Percentiles rank a stretch among this genome's conserved stretches.
These are phyloP conservation scores for Botrytis fabae DNA, from an alignment of 2,329 filamentous ascomycete genomes.

Conservation along the genomic window DNA sequence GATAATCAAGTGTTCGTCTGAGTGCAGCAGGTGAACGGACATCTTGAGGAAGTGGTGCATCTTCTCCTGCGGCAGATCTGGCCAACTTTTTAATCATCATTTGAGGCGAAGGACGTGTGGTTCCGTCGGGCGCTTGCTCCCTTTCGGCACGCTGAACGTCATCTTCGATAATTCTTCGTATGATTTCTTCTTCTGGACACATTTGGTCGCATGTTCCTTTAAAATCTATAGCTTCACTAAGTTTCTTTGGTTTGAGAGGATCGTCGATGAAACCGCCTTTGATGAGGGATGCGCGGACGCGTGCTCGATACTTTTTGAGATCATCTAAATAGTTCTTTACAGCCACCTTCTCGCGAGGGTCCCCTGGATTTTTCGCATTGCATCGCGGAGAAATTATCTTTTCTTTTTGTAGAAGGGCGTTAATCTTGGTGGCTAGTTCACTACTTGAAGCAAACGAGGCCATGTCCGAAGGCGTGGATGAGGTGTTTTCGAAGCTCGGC, in stretches of 20 bases:
- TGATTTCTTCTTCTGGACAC: conserved; percentile 67
- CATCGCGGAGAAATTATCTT: conserved; percentile 36
- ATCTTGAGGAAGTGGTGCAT: conserved; percentile 67
- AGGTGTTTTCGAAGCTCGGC: neutral
- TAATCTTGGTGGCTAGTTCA: conserved; percentile 50
- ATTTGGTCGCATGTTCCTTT: conserved; percentile 69
- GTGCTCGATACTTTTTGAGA: conserved; percentile 58
- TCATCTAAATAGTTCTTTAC: conserved; percentile 57
- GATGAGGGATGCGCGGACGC: conserved; percentile 58
- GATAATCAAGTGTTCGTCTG: conserved; percentile 61
- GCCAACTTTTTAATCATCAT: conserved; percentile 68
- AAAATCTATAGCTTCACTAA: conserved; percentile 65
- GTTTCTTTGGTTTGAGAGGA: conserved; percentile 60
- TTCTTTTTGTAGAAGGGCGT: conserved; percentile 55
- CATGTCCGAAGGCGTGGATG: neutral
- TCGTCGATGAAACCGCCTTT: conserved; percentile 63
- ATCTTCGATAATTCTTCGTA: conserved; percentile 61
- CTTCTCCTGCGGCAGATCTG: conserved; percentile 66
- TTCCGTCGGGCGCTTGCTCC: conserved; percentile 43
- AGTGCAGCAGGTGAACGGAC: conserved; percentile 62
- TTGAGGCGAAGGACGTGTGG: conserved; percentile 49
- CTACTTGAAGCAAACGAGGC: conserved; percentile 26
- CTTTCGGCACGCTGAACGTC: conserved; percentile 60
- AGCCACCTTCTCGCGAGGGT: conserved; percentile 44
- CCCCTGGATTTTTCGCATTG: conserved; percentile 26